phyloP scores from a whole-genome alignment of 345 rosid genomes.

The Rubroshorea leprosula region DNA sequence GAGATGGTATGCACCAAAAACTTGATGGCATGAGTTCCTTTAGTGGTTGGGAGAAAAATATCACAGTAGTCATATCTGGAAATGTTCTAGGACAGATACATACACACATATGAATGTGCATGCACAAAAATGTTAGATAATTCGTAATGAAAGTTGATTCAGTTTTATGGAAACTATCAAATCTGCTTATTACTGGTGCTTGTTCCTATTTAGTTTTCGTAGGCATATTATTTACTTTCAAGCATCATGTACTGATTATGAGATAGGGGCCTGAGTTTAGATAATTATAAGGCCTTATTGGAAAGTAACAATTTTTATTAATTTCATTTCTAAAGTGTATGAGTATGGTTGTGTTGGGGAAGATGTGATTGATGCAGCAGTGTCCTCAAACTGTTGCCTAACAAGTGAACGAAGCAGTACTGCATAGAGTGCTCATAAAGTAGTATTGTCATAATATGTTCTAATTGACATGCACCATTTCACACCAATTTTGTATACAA shows the following conservation, averaged over 20 bases:
- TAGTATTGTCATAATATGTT: no score
- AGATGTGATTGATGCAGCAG: no score
- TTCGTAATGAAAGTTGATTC: slow-evolving; percentile 14
- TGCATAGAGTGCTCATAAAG: no score
- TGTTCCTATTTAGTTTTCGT: background rate
- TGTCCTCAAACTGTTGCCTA: no score
- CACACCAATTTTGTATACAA: no score
- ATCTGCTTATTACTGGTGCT: slow-evolving; percentile 9
- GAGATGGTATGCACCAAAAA: slow-evolving; percentile 65
- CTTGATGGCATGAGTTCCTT: slow-evolving; percentile 21
- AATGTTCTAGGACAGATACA: slow-evolving; percentile 11
- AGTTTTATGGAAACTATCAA: slow-evolving; percentile 8
- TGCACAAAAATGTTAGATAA: slow-evolving; percentile 1
- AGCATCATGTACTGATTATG: background rate
- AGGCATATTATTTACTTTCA: background rate
- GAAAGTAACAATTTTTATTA: no score
- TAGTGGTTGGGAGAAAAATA: slow-evolving; percentile 1
- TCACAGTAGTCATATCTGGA: slow-evolving; percentile 9
- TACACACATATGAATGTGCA: slow-evolving; percentile 1
- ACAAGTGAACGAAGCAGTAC: no score
- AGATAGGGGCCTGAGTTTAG: no score
- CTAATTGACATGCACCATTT: no score
- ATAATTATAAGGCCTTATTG: no score
- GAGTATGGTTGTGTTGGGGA: no score
- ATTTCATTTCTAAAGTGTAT: no score